phyloP scores from a whole-genome alignment of 208 protist species.

The Acanthamoeba royreba region DNA sequence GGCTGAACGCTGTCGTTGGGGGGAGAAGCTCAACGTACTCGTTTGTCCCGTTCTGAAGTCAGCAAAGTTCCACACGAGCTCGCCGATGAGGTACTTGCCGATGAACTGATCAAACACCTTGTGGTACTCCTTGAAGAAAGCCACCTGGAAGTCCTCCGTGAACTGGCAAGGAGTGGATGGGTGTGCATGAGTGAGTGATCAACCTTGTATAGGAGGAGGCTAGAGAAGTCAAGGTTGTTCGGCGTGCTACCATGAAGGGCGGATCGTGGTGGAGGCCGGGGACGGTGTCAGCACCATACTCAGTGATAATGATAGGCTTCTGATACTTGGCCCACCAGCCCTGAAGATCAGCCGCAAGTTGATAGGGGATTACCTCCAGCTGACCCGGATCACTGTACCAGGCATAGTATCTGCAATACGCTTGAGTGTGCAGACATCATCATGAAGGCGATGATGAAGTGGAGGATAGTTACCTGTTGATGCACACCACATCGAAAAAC shows the following conservation, averaged over 20 bases:
- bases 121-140: not conserved
- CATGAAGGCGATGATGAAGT: not conserved
- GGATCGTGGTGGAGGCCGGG: not conserved
- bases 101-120: not conserved
- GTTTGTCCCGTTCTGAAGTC: not conserved
- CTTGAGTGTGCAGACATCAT: not conserved
- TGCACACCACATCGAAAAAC: not conserved
- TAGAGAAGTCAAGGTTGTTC: not conserved
- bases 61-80: not conserved
- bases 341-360: not conserved
- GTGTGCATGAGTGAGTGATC: not conserved
- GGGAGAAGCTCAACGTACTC: not conserved
- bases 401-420: not conserved
- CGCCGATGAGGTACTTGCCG: not conserved
- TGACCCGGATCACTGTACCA: not conserved
- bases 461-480: not conserved
- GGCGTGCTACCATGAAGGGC: not conserved
- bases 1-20: not conserved
- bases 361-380: not conserved
- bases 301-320: not conserved
- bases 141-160: not conserved
- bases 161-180: no score
- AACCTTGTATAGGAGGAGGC: not conserved
- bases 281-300: not conserved
- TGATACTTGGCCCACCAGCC: not conserved